Base-by-base conservation (phyloP, 1,284 basidiomycete species). In the Pterulicium gracile region DNA sequence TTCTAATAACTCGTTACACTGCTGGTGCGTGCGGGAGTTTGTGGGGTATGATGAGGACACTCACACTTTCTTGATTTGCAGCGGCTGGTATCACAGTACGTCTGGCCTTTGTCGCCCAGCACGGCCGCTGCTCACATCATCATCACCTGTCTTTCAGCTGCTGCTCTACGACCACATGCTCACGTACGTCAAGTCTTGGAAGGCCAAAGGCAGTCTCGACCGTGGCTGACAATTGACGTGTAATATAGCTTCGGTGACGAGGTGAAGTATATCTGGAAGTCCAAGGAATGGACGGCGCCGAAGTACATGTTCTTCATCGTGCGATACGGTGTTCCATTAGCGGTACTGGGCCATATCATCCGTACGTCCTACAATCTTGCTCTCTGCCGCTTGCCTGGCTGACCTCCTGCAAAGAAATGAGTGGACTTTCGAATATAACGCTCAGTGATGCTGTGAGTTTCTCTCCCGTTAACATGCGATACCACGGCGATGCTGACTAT, bases 101-200 rank as follows among this genome's bases (percentile, higher is more conserved):
- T 32, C 7, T 32, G 10, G 27, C n/a, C 10, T n/a, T 32, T 32
- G n/a, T n/a, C 27, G 27, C 10, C 27, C 7, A 32, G 7, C 7
- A 32, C 27, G 10, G n/a, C 27, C 10, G 7, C n/a, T 32, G 7
- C 27, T 32, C 27, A 32, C 7, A 10, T n/a, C n/a, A n/a, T 32
- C n/a, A n/a, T 10, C 27, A 7, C 27, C 7, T 32, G 10, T 45
- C 18, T 10, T 23, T 40, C 32, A 70, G 68, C 52, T 71, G 27
- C 55, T 75, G n/a, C 51, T 75, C 22, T 75, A 72, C 54, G 70
- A 76, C 50, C 69, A 75, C 49, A 40, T 68, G 20, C 54, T 75
- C 40, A 69, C 71, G 0, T 58, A 7, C 7, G 27, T 32, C 27
- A 32, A 32, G n/a, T n/a, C n/a, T n/a, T n/a, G n/a, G 27, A n/a